Conservation (phyloP, 2,329 filamentous ascomycete species). For the Trichoderma arundinaceum region DNA sequence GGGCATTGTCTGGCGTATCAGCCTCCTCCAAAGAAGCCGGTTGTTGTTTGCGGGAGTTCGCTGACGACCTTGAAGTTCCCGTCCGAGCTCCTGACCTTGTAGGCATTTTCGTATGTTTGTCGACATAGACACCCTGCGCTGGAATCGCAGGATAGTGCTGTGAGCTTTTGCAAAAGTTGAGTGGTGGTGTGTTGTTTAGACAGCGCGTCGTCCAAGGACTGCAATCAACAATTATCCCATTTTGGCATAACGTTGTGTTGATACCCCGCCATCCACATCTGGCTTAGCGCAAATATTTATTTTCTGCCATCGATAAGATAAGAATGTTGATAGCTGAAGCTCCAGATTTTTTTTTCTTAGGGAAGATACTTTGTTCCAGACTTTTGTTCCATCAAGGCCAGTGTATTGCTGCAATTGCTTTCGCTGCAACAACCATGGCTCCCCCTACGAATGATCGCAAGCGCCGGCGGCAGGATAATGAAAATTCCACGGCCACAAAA, state of each 20-base stretch:
- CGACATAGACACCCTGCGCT: not conserved
- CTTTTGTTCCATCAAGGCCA: not conserved
- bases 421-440: conserved; percentile 38
- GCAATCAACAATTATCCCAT: conserved; percentile 33
- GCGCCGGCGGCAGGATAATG: conserved; percentile 44
- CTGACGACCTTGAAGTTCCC: conserved; percentile 48
- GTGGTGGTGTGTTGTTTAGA: conserved; percentile 32
- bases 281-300: not conserved
- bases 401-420: conserved; percentile 10
- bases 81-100: conserved; percentile 55
- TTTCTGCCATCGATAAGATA: conserved; percentile 26
- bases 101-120: conserved; percentile 50
- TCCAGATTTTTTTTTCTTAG: conserved; percentile 28
- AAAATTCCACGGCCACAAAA: conserved; percentile 40
- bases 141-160: not conserved
- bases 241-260: conserved; percentile 28
- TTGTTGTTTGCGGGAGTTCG: conserved; percentile 51
- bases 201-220: conserved; percentile 21
- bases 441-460: conserved; percentile 44
- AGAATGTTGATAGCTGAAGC: not conserved
- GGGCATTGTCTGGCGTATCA: conserved; percentile 71
- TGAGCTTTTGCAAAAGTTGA: conserved; percentile 1
- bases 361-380: not conserved
- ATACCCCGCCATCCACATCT: conserved; percentile 29
- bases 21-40: conserved; percentile 73